These are phyloP conservation scores for Candida michaelii DNA, from an alignment of 805 yeast species.

Conservation along the genomic window DNA sequence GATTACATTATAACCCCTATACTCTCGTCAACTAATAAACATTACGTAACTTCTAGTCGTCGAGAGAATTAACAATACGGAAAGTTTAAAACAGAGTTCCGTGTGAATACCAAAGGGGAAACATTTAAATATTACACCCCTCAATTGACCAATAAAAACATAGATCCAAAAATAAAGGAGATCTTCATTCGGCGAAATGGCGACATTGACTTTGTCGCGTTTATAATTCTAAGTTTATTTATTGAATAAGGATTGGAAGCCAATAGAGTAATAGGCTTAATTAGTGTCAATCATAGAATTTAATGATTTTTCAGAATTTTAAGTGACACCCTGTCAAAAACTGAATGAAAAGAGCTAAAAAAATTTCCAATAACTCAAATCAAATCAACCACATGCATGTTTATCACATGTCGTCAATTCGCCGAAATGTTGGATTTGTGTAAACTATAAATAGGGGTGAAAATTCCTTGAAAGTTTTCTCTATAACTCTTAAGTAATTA, in stretches of 20 bases:
- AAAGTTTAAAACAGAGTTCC: background rate
- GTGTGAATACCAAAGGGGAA: background rate
- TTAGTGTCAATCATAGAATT: too few relatives aligned
- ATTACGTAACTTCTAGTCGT: too few relatives aligned
- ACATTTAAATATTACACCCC: background rate
- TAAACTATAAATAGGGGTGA: slow-evolving; percentile 12
- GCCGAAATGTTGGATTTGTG: slow-evolving; percentile 22
- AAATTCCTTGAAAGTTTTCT: slow-evolving; percentile 2
- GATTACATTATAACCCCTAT: background rate
- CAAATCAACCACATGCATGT: background rate
- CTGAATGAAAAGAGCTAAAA: background rate
- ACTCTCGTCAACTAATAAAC: too few relatives aligned
- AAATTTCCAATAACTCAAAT: background rate
- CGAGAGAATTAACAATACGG: too few relatives aligned
- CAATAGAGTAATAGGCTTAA: too few relatives aligned
- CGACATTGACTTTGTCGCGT: slow-evolving; percentile 5
- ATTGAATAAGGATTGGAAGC: too few relatives aligned
- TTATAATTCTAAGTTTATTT: background rate
- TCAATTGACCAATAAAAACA: slow-evolving; percentile 1
- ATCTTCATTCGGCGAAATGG: slow-evolving; percentile 6
- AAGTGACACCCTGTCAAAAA: too few relatives aligned
- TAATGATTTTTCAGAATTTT: too few relatives aligned
- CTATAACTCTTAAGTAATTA: background rate
- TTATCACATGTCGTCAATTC: slow-evolving; percentile 14
- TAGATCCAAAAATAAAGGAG: slow-evolving; percentile 3